These are phyloP conservation scores for Teratosphaeria gauchensis DNA, from an alignment of 2,329 filamentous ascomycete species.

Conservation along the genomic window DNA sequence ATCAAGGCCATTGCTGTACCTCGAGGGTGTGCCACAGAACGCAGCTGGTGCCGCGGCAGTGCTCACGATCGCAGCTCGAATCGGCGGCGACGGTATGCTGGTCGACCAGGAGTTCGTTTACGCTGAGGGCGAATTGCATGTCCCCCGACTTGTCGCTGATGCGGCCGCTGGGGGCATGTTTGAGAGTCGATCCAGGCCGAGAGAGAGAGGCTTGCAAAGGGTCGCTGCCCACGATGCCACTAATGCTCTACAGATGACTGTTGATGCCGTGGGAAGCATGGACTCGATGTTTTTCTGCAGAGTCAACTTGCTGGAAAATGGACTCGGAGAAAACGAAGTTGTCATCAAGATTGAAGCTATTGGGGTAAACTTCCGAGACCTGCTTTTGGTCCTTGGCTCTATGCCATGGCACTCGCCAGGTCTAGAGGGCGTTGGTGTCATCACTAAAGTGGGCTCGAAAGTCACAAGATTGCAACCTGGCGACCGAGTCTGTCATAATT, in stretches of 20 bases:
- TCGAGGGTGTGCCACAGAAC: neutral
- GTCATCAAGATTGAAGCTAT: constrained; percentile 10
- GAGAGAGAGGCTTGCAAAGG: too few species aligned
- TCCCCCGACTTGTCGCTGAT: neutral
- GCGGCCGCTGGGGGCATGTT: too few species aligned
- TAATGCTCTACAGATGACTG: neutral
- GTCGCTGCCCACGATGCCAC: too few species aligned
- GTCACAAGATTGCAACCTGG: neutral
- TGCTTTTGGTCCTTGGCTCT: neutral
- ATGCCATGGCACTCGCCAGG: neutral
- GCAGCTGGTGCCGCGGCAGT: neutral
- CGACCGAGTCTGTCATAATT: neutral
- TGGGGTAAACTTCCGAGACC: constrained; percentile 14
- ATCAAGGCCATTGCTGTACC: neutral
- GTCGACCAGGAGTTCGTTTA: neutral
- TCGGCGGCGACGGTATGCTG: neutral
- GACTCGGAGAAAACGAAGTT: constrained; percentile 5
- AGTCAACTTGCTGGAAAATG: too few species aligned
- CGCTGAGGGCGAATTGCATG: neutral
- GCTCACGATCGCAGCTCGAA: neutral
- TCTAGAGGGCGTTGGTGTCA: neutral
- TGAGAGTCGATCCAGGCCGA: too few species aligned
- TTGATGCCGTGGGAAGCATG: neutral
- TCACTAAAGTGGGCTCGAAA: neutral
- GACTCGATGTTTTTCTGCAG: too few species aligned